Base-by-base conservation (phyloP, 768 basidiomycete species). In the Exidia glandulosa region DNA sequence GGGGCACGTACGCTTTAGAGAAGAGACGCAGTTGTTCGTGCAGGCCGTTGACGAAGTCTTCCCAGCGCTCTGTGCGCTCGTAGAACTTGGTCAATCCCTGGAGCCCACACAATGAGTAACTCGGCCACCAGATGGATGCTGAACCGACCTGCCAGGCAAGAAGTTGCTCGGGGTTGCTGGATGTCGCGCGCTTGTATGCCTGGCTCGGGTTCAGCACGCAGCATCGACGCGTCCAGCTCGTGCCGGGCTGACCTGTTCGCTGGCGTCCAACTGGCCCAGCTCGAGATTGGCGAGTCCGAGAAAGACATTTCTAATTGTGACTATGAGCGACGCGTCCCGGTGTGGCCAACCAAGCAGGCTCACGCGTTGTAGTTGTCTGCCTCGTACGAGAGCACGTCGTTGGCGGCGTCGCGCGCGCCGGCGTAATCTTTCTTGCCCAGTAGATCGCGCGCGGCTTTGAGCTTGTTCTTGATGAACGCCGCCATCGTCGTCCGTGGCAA, bases 361-460 rank as follows among this genome's bases (percentile, higher is more conserved):
- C 69, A 94, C 92, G 90, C 94, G 67, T 88, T 85, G 68, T 95
- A 95, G 67, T 92, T 93, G 47, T 83, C 80, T 1, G 86, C 79
- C 60, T 96, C 94, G 63, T 83, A 84, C 36, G 85, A 83, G 19
- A 91, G 73, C 9, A 85, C 84, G 63, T 83, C 79, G 47, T 75
- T 69, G 7, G 86, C 82, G n/a, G 84, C 80, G 63, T 85, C 80
- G 61, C 79, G 82, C 12, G 90, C 93, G 23, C 72, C 73, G 3
- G 74, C 69, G 65, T 81, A 93, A 62, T 94, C 85, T 68, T 91
- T 92, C 69, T 85, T 87, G 13, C 74, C 76, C 25, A 95, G 73
- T 3, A 82, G 79, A 59, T 93, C 90, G 61, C 88, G 81, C 13
- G 90, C 87, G 25, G 79, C 72, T 71, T 94, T 95, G 65, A 96